A percentile compares a stretch with the other conserved stretches of the same genome.
Evolutionary conservation across 331 rosid species (phyloP).

Genomic region (Rhamnella rubrinervis): DNA sequence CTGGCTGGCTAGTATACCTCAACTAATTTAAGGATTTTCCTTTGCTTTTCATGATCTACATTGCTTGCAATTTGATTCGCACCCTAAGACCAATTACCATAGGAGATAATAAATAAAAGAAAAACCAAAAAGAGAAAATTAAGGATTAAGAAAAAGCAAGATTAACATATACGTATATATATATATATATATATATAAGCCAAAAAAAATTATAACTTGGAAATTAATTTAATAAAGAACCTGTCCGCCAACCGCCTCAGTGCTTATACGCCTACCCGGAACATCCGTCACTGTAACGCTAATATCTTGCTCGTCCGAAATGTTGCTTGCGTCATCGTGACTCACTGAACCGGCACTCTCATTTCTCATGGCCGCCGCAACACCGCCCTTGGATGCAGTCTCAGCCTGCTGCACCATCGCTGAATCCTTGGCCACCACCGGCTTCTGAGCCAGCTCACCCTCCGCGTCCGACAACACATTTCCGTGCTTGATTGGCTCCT

Average conservation of each 20-base stretch:
- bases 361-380: constrained; percentile 30
- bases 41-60: constrained; percentile 29
- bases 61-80: constrained; percentile 13
- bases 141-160: neutral
- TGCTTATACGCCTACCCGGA: constrained; percentile 19
- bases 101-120: neutral
- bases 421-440: constrained; percentile 39
- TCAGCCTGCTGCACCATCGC: constrained; percentile 43
- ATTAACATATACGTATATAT: neutral
- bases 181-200: neutral
- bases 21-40: constrained; percentile 26
- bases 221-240: constrained; percentile 1
- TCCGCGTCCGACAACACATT: constrained; percentile 36
- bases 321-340: constrained; percentile 22
- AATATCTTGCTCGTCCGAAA: constrained; percentile 15
- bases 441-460: constrained; percentile 36
- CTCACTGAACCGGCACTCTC: constrained; percentile 37
- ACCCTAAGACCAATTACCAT: constrained; percentile 35
- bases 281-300: constrained; percentile 24
- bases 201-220: neutral
- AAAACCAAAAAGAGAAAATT: neutral
- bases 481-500: constrained; percentile 32
- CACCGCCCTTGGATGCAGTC: constrained; percentile 35
- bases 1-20: constrained; percentile 9
- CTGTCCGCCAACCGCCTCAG: constrained; percentile 46